A percentile compares a stretch with the other conserved stretches of the same genome.
Conservation (phyloP, 345 rosid species). For the Balakata baccata region DNA sequence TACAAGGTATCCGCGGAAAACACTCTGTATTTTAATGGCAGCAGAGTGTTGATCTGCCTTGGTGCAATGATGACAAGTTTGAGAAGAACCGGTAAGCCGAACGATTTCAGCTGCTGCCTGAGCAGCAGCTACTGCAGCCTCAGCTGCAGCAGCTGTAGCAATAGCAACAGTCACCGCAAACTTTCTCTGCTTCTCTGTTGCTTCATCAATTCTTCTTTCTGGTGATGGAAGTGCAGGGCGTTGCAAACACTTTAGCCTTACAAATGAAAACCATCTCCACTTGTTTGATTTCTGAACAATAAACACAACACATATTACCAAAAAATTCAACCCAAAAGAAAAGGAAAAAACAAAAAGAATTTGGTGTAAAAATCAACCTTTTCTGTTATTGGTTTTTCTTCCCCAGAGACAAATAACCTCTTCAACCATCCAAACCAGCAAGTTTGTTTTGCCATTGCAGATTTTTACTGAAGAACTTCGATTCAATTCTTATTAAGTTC, state of each 20-base stretch:
- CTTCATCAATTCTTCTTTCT: slow-evolving; percentile 41
- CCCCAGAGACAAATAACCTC: slow-evolving; percentile 48
- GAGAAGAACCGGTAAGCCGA: slow-evolving; percentile 48
- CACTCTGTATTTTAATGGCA: slow-evolving; percentile 72
- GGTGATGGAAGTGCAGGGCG: too few species aligned
- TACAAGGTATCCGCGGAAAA: slow-evolving; percentile 77
- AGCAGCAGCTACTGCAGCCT: slow-evolving; percentile 88
- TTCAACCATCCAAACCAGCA: slow-evolving; percentile 67
- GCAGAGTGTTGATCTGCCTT: slow-evolving; percentile 37
- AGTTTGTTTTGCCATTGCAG: slow-evolving; percentile 56
- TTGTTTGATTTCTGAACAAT: slow-evolving; percentile 50
- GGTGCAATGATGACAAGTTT: slow-evolving; percentile 28
- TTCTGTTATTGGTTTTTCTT: slow-evolving; percentile 45
- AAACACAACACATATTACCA: too few species aligned
- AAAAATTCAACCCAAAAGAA: neutral
- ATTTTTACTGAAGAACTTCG: slow-evolving; percentile 25
- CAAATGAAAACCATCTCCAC: slow-evolving; percentile 46
- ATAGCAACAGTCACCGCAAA: slow-evolving; percentile 78
- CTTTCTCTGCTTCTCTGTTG: slow-evolving; percentile 66
- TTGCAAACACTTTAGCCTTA: slow-evolving; percentile 48
- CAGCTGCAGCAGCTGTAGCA: slow-evolving; percentile 84
- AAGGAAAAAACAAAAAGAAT: neutral
- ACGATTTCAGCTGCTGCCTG: slow-evolving; percentile 93
- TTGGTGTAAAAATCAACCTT: slow-evolving; percentile 41
- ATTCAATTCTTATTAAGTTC: slow-evolving; percentile 14